Evolutionary conservation across 202 grass and related monocot genomes (phyloP).

Genomic region (Elaeis oleifera): DNA sequence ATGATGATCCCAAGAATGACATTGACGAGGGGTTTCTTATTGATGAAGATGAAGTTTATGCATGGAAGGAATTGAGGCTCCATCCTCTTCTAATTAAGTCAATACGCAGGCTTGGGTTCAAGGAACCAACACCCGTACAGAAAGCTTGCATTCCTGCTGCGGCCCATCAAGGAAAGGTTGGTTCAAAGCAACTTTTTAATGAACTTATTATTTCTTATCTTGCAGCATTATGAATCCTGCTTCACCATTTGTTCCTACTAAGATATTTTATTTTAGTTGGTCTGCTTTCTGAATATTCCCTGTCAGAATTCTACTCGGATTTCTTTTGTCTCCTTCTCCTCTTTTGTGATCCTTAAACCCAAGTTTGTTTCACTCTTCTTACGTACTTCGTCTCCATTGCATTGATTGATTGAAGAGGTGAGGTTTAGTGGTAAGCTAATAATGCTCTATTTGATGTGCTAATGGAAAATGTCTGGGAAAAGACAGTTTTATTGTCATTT

Average conservation of each 20-base stretch:
- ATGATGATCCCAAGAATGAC: constrained; percentile 5
- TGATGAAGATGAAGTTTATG: constrained; percentile 68
- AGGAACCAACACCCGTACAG: constrained; percentile 86
- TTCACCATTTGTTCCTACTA: neutral
- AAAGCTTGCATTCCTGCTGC: constrained; percentile 81
- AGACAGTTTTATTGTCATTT: no score
- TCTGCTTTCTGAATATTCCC: no score
- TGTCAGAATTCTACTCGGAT: no score
- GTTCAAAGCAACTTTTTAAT: constrained; percentile 7
- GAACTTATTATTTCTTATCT: neutral
- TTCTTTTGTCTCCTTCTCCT: no score
- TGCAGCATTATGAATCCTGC: neutral
- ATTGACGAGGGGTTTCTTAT: constrained; percentile 34
- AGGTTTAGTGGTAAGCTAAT: no score
- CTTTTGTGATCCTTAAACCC: no score
- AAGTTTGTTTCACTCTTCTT: no score
- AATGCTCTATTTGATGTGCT: no score
- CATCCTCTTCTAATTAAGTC: constrained; percentile 72
- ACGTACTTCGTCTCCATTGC: no score
- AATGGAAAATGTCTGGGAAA: no score
- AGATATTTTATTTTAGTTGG: no score
- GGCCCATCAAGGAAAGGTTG: constrained; percentile 97
- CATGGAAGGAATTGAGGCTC: constrained; percentile 70
- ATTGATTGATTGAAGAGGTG: no score
- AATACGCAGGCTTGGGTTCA: constrained; percentile 72